Conservation (phyloP, 441 rosid species). For the Gossypium armourianum region DNA sequence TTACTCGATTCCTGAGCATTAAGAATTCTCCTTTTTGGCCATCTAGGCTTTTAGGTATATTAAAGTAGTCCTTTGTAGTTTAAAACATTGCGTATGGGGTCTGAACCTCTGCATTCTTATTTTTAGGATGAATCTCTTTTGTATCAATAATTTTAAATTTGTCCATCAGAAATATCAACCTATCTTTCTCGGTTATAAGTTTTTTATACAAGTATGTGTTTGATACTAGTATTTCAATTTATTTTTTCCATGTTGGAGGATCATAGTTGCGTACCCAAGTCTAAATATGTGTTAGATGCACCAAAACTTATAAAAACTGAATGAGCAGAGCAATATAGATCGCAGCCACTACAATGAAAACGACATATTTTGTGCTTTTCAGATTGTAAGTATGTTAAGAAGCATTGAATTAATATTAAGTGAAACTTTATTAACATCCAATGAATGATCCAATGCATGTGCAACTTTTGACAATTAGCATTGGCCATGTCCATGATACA, state of each 20-base stretch:
- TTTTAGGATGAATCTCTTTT: background rate
- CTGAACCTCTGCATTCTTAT: background rate
- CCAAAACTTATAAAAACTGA: background rate
- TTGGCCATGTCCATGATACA: constrained; percentile 8
- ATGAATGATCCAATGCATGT: background rate
- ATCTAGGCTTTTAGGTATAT: background rate
- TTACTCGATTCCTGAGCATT: background rate
- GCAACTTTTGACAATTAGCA: background rate
- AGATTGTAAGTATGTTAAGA: background rate
- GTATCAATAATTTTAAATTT: background rate
- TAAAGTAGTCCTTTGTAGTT: background rate
- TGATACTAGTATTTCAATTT: background rate
- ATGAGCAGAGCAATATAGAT: background rate
- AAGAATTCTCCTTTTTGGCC: background rate
- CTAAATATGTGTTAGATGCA: background rate
- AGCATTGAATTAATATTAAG: background rate
- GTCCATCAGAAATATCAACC: background rate
- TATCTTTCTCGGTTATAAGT: background rate
- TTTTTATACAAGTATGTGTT: background rate
- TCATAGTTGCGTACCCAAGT: background rate
- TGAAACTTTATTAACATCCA: background rate
- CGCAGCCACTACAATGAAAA: background rate
- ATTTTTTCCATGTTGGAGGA: background rate
- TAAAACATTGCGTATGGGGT: background rate
- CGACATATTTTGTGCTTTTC: background rate